Conservation (phyloP, 495 filamentous ascomycete species). For the Bryoglossum gracile region DNA sequence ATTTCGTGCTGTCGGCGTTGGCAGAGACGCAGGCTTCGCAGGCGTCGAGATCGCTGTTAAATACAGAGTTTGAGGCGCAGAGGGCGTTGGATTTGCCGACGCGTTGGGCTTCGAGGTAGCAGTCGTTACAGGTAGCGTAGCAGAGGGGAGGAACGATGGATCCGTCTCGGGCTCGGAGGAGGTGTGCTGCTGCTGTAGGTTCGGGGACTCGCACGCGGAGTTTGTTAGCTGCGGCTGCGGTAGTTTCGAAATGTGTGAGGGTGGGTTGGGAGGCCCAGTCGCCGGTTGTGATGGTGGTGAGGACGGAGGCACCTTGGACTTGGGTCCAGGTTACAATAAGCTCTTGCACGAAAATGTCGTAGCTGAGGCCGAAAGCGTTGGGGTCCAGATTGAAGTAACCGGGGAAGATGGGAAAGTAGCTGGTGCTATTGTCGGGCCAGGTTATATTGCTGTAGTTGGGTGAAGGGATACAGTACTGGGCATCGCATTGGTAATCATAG, state of each 20-base stretch:
- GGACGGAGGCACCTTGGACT: slow-evolving; percentile 4
- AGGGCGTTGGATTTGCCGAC: slow-evolving; percentile 40
- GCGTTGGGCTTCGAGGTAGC: slow-evolving; percentile 36
- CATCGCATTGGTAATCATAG: slow-evolving; percentile 45
- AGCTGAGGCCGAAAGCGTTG: slow-evolving; percentile 51
- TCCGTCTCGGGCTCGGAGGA: slow-evolving; percentile 30
- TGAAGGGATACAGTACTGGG: slow-evolving; percentile 44
- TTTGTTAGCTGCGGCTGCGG: slow-evolving; percentile 9
- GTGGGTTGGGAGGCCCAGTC: slow-evolving; percentile 39
- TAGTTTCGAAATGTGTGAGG: slow-evolving; percentile 30
- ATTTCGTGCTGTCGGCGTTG: slow-evolving; percentile 6
- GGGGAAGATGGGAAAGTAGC: slow-evolving; percentile 42
- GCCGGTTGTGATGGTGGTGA: slow-evolving; percentile 34
- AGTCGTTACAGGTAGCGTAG: slow-evolving; percentile 47
- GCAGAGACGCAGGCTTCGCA: slow-evolving; percentile 38
- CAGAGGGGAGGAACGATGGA: slow-evolving; percentile 39
- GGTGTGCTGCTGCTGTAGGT: background rate
- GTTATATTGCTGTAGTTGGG: slow-evolving; percentile 31
- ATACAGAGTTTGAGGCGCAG: slow-evolving; percentile 37
- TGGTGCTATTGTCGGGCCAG: slow-evolving; percentile 31
- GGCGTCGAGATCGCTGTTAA: slow-evolving; percentile 26
- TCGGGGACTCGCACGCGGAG: background rate
- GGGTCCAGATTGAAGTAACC: slow-evolving; percentile 63
- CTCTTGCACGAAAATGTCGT: slow-evolving; percentile 48
- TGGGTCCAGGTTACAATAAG: slow-evolving; percentile 15